Evolutionary conservation across 73 alveolate genomes (phyloP).

Genomic region (Paraurostyla sp.): DNA sequence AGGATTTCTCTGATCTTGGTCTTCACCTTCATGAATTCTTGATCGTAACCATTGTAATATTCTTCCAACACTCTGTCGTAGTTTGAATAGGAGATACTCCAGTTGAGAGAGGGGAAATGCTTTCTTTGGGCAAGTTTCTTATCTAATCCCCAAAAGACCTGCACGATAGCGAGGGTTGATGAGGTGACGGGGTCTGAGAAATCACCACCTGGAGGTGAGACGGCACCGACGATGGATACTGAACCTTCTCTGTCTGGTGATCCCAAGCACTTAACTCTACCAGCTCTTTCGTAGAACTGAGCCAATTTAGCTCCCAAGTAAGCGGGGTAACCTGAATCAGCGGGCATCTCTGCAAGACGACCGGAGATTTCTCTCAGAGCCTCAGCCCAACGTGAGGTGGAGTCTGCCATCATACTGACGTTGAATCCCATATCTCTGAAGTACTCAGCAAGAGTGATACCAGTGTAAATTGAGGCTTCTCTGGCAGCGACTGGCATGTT

Average conservation of each 20-base stretch:
- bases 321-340: slow-evolving; percentile 99
- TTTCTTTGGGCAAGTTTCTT: slow-evolving; percentile 99
- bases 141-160: slow-evolving; percentile 98
- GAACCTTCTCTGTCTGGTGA: slow-evolving; percentile 98
- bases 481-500: slow-evolving; percentile 99
- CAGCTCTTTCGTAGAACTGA: slow-evolving; percentile 99
- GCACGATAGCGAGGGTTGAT: slow-evolving; percentile 97
- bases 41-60: slow-evolving; percentile 93
- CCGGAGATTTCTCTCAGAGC: slow-evolving; percentile 99
- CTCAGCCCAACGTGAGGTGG: slow-evolving; percentile 99
- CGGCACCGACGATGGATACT: slow-evolving; percentile 91
- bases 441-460: slow-evolving; percentile 99
- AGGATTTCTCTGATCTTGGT: slow-evolving; percentile 92
- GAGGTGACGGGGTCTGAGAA: slow-evolving; percentile 99
- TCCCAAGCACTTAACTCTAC: slow-evolving; percentile 98
- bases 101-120: slow-evolving; percentile 99
- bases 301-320: slow-evolving; percentile 97
- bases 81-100: slow-evolving; percentile 97
- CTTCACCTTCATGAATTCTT: slow-evolving; percentile 97
- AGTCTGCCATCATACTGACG: slow-evolving; percentile 99
- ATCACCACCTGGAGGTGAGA: slow-evolving; percentile 99
- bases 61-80: slow-evolving; percentile 93
- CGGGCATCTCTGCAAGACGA: slow-evolving; percentile 99
- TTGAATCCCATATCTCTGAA: slow-evolving; percentile 99
- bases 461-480: slow-evolving; percentile 99